Percentiles rank a stretch among this genome's conserved stretches.
phyloP scores from a whole-genome alignment of 2,329 filamentous ascomycete species.

The Sphaerulina musiva region DNA sequence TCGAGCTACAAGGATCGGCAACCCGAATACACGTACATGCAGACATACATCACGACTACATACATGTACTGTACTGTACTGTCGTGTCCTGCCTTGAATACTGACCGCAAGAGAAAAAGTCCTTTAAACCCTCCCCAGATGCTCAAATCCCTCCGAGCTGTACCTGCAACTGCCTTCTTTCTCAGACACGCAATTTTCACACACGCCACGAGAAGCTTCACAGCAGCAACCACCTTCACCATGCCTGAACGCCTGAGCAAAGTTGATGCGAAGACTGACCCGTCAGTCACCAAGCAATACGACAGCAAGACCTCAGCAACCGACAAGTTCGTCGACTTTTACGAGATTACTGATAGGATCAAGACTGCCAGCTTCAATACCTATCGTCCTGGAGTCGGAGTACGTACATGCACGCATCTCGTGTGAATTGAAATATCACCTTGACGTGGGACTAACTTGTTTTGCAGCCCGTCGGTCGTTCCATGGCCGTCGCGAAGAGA shows the following conservation, averaged over 20 bases:
- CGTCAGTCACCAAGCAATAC: conserved; percentile 46
- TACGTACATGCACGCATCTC: conserved; percentile 11
- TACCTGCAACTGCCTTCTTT: neutral
- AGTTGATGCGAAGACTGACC: conserved; percentile 41
- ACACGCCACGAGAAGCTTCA: conserved; percentile 3
- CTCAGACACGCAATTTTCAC: neutral
- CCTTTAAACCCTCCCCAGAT: neutral
- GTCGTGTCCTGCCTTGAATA: too few species aligned
- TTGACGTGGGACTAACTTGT: too few species aligned
- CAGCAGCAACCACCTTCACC: conserved; percentile 23
- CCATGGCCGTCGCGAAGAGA: conserved; percentile 53
- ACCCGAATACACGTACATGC: neutral
- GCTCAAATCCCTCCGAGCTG: neutral
- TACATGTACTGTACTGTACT: too few species aligned
- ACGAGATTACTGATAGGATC: conserved; percentile 41
- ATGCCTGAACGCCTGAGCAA: conserved; percentile 44
- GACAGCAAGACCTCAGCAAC: conserved; percentile 40
- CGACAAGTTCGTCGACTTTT: conserved; percentile 45
- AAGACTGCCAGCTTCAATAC: conserved; percentile 42
- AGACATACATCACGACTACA: too few species aligned
- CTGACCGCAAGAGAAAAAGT: too few species aligned
- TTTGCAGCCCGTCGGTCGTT: conserved; percentile 34
- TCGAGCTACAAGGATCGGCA: too few species aligned
- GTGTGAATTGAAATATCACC: conserved; percentile 21
- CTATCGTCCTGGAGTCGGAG: conserved; percentile 38